A percentile compares a stretch with the other conserved stretches of the same genome.
phyloP scores from a whole-genome alignment of 106 monocot species.

The Amphibolis antarctica region DNA sequence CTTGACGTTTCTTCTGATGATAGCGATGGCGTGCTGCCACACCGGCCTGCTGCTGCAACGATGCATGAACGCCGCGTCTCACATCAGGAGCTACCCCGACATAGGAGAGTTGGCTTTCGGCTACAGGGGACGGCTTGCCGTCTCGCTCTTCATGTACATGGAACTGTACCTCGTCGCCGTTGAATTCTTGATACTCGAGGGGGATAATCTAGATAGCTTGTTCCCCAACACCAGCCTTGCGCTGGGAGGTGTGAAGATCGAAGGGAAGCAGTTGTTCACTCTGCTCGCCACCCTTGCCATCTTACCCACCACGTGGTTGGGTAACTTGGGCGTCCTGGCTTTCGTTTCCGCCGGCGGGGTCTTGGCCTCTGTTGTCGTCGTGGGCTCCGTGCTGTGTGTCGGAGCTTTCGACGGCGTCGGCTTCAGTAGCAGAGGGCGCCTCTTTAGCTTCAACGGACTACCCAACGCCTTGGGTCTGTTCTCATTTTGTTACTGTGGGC shows the following conservation, averaged over 20 bases:
- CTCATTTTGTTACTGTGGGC: conserved; percentile 30
- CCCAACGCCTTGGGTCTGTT: conserved; percentile 23
- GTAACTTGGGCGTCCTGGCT: conserved; percentile 16
- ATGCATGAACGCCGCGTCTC: conserved; percentile 19
- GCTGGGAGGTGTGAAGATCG: not conserved
- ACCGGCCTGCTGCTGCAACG: conserved; percentile 25
- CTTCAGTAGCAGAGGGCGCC: conserved; percentile 11
- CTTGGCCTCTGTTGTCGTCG: conserved; percentile 18
- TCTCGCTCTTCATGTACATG: conserved; percentile 23
- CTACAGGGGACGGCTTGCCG: conserved; percentile 12
- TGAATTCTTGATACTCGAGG: conserved; percentile 30
- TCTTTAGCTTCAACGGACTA: conserved; percentile 14
- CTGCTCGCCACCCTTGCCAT: conserved; percentile 12
- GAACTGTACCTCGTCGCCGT: conserved; percentile 28
- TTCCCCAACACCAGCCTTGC: conserved; percentile 10
- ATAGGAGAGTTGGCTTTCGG: conserved; percentile 29
- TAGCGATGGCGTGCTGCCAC: conserved; percentile 24
- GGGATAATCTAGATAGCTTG: conserved; percentile 26
- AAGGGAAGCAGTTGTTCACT: conserved; percentile 19
- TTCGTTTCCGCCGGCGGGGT: conserved; percentile 26
- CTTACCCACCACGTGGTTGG: conserved; percentile 26
- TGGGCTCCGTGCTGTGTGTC: conserved; percentile 13
- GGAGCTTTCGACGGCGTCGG: conserved; percentile 17
- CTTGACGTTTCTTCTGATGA: conserved; percentile 11
- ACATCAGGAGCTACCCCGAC: conserved; percentile 19